phyloP scores from a whole-genome alignment of 306 rosid species.

The Glycine latifolia region DNA sequence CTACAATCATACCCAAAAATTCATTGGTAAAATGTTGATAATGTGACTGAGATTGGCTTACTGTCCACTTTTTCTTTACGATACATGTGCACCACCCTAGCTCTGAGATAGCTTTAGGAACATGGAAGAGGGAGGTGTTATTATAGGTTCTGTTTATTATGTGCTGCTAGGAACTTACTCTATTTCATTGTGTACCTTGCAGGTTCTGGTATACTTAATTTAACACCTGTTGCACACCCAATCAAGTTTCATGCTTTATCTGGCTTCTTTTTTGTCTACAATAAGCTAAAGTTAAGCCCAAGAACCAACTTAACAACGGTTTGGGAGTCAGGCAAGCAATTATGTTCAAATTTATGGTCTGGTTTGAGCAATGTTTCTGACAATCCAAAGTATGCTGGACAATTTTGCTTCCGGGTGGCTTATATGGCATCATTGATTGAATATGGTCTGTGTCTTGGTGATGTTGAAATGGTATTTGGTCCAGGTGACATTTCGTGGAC shows the following conservation, averaged over 20 bases:
- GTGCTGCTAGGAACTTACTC: conserved; percentile 18
- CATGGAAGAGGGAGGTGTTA: neutral
- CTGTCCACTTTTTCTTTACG: no score
- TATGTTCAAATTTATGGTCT: conserved; percentile 73
- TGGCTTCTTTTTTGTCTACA: conserved; percentile 83
- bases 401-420: conserved; percentile 79
- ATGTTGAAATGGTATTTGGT: conserved; percentile 74
- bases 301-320: conserved; percentile 67
- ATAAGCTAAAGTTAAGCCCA: conserved; percentile 68
- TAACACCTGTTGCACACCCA: conserved; percentile 56
- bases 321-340: conserved; percentile 74
- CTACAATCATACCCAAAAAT: neutral
- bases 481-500: conserved; percentile 94
- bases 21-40: neutral
- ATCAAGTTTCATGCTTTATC: conserved; percentile 74
- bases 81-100: no score
- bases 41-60: neutral
- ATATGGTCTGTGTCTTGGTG: conserved; percentile 70
- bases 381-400: conserved; percentile 56
- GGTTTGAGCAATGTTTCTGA: conserved; percentile 54
- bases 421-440: conserved; percentile 87
- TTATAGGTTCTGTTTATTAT: conserved; percentile 14
- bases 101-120: neutral
- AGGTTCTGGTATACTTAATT: conserved; percentile 63
- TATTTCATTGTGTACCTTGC: conserved; percentile 48